Evolutionary conservation across 148 eudicot species (phyloP).

Genomic region (Pouteria glomerata): DNA sequence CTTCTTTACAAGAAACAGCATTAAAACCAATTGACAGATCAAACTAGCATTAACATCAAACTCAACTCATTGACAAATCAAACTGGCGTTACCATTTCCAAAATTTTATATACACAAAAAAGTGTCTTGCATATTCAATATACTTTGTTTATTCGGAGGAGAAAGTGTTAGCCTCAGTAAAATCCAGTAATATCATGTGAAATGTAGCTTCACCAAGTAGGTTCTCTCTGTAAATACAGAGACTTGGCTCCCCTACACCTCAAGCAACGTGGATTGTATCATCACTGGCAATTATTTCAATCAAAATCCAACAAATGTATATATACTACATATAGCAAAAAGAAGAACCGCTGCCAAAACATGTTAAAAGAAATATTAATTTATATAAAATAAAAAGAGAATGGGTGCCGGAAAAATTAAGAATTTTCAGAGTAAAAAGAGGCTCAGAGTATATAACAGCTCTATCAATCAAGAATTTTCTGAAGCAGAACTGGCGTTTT

Average conservation of each 20-base stretch:
- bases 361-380: not conserved
- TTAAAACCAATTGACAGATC: not conserved
- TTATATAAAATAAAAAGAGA: too few relatives aligned
- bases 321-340: not conserved
- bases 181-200: constrained; percentile 39
- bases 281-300: constrained; percentile 36
- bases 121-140: too few relatives aligned
- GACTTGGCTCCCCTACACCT: constrained; percentile 49
- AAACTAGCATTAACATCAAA: not conserved
- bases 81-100: too few relatives aligned
- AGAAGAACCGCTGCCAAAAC: too few relatives aligned
- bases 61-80: not conserved
- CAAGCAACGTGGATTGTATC: constrained; percentile 39
- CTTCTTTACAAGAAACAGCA: not conserved
- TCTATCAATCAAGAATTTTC: constrained; percentile 81
- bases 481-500: constrained; percentile 95
- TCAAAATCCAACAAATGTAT: not conserved
- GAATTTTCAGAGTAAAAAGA: too few relatives aligned
- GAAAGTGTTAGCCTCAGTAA: too few relatives aligned
- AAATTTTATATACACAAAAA: too few relatives aligned
- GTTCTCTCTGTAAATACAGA: constrained; percentile 58
- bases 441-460: constrained; percentile 67
- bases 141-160: too few relatives aligned
- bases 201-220: constrained; percentile 42
- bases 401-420: too few relatives aligned